Percentiles rank a stretch among this genome's conserved stretches.
phyloP scores from a whole-genome alignment of 139 green algal species.

The Mesotaenium endlicherianum region DNA sequence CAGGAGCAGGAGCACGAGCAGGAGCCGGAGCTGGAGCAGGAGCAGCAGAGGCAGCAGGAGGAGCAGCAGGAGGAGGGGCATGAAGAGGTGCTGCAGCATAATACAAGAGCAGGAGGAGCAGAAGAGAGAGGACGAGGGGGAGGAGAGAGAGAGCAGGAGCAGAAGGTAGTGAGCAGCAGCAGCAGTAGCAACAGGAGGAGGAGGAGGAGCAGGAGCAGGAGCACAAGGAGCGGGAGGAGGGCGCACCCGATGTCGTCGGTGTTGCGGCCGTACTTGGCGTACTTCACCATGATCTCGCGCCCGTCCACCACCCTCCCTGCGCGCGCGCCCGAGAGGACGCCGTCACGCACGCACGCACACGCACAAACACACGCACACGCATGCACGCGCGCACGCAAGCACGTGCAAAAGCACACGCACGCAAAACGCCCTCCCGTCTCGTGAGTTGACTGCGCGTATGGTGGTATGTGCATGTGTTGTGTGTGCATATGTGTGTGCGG shows the following conservation, averaged over 20 bases:
- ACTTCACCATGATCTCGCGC: slow-evolving; percentile 42
- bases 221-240: background rate
- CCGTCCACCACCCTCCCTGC: slow-evolving; percentile 29
- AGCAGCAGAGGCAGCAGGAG: background rate
- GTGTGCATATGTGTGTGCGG: no score
- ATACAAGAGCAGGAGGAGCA: background rate
- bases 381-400: no score
- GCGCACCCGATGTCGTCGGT: background rate
- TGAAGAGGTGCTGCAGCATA: background rate
- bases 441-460: no score
- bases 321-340: background rate
- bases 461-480: no score
- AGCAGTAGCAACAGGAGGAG: background rate
- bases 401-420: no score
- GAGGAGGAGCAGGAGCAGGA: background rate
- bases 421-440: no score
- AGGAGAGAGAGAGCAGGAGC: background rate
- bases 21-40: background rate
- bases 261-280: slow-evolving; percentile 4
- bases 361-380: no score
- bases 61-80: background rate
- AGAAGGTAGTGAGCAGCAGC: background rate
- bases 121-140: background rate
- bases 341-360: no score
- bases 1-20: background rate